Conservation (phyloP, 2,329 filamentous ascomycete genomes). For the Onygenales sp. region DNA sequence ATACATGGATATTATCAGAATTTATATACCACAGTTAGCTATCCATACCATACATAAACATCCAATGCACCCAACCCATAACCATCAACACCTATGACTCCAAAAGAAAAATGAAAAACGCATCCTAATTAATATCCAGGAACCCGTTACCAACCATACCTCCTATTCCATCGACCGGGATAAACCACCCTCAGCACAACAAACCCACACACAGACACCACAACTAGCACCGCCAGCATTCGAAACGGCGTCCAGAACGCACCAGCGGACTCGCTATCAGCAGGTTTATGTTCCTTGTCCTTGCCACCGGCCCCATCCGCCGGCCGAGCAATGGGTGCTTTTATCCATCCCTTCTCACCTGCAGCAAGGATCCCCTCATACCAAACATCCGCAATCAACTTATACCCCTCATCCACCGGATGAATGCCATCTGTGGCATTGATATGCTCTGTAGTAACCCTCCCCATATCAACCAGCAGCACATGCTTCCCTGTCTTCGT, state of each 20-base stretch:
- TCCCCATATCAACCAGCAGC: conserved; percentile 1
- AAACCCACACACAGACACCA: background rate
- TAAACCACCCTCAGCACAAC: background rate
- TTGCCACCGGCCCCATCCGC: background rate
- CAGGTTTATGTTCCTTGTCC: background rate
- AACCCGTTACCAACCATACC: background rate
- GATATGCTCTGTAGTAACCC: background rate
- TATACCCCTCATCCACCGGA: conserved; percentile 2
- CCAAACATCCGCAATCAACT: conserved; percentile 1
- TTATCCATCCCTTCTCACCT: conserved; percentile 1
- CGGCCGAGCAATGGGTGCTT: background rate
- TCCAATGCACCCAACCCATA: background rate
- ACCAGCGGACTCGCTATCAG: background rate
- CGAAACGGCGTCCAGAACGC: background rate
- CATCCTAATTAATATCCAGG: background rate
- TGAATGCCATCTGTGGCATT: conserved; percentile 3
- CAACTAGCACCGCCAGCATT: background rate
- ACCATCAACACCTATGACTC: background rate
- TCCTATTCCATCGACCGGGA: background rate
- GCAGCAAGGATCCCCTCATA: background rate
- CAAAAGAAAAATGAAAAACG: background rate
- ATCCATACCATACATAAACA: too few relatives aligned
- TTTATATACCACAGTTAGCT: too few relatives aligned
- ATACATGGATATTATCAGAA: too few relatives aligned
- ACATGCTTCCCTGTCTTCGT: background rate